These are phyloP conservation scores for Scheffersomyces stipitis DNA, from an alignment of 805 yeast species.

Conservation along the genomic window DNA sequence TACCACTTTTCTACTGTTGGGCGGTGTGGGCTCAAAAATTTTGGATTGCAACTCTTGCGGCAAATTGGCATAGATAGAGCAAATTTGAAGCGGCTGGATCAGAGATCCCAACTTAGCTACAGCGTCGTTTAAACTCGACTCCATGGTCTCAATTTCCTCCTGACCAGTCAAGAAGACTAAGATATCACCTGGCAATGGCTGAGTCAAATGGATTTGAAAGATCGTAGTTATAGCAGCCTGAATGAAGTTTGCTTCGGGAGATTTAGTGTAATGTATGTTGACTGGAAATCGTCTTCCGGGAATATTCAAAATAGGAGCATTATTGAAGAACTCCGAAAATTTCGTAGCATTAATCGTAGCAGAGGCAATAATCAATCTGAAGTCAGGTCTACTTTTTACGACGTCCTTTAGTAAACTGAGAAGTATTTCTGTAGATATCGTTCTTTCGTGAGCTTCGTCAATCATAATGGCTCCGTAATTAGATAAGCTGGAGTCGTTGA, in stretches of 20 bases:
- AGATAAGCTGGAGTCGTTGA: constrained; percentile 68
- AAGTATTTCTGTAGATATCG: constrained; percentile 83
- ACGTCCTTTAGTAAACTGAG: constrained; percentile 80
- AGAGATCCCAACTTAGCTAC: constrained; percentile 58
- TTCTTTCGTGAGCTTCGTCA: constrained; percentile 97
- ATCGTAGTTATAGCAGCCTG: constrained; percentile 88
- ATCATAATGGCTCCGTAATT: constrained; percentile 82
- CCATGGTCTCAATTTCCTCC: constrained; percentile 87
- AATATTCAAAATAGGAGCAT: constrained; percentile 82
- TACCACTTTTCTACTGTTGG: constrained; percentile 76
- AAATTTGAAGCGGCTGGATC: constrained; percentile 62
- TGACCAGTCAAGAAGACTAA: constrained; percentile 93
- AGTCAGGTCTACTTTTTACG: constrained; percentile 58
- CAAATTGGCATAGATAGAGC: constrained; percentile 89
- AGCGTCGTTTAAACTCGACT: constrained; percentile 69
- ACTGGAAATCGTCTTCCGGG: constrained; percentile 97
- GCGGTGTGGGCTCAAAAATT: constrained; percentile 88
- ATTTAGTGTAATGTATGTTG: constrained; percentile 75
- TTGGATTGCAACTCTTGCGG: constrained; percentile 80
- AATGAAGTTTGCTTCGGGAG: constrained; percentile 87
- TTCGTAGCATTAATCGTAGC: constrained; percentile 92
- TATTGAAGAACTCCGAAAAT: constrained; percentile 76
- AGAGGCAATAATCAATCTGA: constrained; percentile 80
- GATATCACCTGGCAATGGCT: constrained; percentile 76
- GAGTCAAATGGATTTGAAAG: constrained; percentile 75